Base-by-base conservation (phyloP, 1,284 basidiomycete species). In the Farysia itapuensis region DNA sequence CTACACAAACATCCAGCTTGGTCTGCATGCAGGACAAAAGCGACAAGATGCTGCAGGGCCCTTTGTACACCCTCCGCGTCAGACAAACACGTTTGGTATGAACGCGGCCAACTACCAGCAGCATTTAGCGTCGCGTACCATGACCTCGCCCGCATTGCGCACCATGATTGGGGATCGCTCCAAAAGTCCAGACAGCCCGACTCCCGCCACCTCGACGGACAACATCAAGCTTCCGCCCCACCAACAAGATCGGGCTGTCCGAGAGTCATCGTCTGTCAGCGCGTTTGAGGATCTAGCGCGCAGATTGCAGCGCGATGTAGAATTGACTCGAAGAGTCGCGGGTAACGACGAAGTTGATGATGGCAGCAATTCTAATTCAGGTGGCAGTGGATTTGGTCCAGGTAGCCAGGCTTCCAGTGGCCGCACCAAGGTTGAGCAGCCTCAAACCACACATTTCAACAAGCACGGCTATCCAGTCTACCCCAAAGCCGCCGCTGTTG, bases 401-500 rank as follows among this genome's bases (percentile, higher is more conserved):
- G 61, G 61, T n/a, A 59, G 56, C 31, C 61, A 64, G 28, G 56
- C 51, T 3, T 59, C 56, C 13, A 59, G 56, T 26, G 57, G 50
- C 7, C 54, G 57, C 7, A 64, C 61, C 12, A 51, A 58, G 21
- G 25, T 11, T 18, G 31, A 13, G 18, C 22, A 11, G 21, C 12
- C 34, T 20, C 16, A 9, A 4, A 18, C 49, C 1, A 26, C 42
- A 11, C 53, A 48, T 5, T 57, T 52, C 45, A 57, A 63, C 40
- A 18, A 41, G 18, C 35, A 52, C 28, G 59, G 59, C 42, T 63
- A 35, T 15, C 59, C 59, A 2, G 35, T 44, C 7, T 54, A 39
- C 23, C 41, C 30, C 13, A 56, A 54, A 16, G 30, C 39, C 11
- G 19, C 29, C 4, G 35, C 20, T 5, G 30, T 39, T n/a, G 43